These are phyloP conservation scores for Brassica cretica DNA, from an alignment of 345 rosid genomes.

Conservation along the genomic window DNA sequence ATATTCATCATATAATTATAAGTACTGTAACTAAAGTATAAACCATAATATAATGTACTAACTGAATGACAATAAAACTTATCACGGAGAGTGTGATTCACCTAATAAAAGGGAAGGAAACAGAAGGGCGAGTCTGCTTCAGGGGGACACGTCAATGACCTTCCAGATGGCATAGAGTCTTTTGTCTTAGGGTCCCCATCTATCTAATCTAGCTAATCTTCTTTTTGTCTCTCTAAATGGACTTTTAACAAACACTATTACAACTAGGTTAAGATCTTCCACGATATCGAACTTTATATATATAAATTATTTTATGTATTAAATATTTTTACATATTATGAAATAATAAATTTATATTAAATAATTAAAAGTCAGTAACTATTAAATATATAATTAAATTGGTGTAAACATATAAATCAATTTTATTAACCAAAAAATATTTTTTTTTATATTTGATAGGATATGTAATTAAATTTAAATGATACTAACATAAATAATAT, in stretches of 20 bases:
- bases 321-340: too few relatives aligned
- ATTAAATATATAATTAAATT: too few relatives aligned
- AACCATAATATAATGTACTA: constrained; percentile 8
- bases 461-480: too few relatives aligned
- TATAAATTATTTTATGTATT: too few relatives aligned
- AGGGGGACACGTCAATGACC: constrained; percentile 33
- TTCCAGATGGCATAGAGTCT: constrained; percentile 23
- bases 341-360: too few relatives aligned
- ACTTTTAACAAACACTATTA: not conserved
- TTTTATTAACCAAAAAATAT: too few relatives aligned
- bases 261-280: too few relatives aligned
- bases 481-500: too few relatives aligned
- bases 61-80: not conserved
- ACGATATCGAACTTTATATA: too few relatives aligned
- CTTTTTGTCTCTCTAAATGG: constrained; percentile 10
- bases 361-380: too few relatives aligned
- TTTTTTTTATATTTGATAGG: too few relatives aligned
- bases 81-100: constrained; percentile 22
- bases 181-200: constrained; percentile 8
- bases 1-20: not conserved
- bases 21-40: not conserved
- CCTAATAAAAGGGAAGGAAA: constrained; percentile 12
- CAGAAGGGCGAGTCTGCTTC: constrained; percentile 19
- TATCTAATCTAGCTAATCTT: constrained; percentile 17
- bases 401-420: too few relatives aligned